These are phyloP conservation scores for Oligophagozyma castellii DNA, from an alignment of 1,139 yeast genomes.

Conservation along the genomic window DNA sequence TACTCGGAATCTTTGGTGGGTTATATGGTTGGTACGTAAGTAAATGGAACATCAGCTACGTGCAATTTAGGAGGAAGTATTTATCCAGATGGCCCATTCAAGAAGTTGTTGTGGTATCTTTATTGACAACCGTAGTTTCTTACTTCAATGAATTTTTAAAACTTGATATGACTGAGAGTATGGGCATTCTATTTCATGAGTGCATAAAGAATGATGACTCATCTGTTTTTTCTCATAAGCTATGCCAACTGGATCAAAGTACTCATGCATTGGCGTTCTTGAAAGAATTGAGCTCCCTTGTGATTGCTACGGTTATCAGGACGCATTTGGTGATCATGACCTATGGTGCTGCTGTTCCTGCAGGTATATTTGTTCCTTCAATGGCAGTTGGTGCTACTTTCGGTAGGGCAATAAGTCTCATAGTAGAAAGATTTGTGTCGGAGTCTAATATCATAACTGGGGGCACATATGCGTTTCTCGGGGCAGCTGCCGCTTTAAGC, in stretches of 20 bases:
- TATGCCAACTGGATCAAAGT: slow-evolving; percentile 37
- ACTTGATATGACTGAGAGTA: slow-evolving; percentile 88
- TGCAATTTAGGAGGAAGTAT: slow-evolving; percentile 62
- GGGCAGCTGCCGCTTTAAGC: slow-evolving; percentile 90
- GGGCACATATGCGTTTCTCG: slow-evolving; percentile 91
- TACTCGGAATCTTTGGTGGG: slow-evolving; percentile 86
- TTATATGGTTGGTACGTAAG: slow-evolving; percentile 75
- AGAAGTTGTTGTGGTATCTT: slow-evolving; percentile 58
- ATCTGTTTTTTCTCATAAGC: slow-evolving; percentile 30
- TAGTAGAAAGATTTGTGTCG: slow-evolving; percentile 37
- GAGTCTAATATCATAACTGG: slow-evolving; percentile 58
- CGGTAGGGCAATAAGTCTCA: slow-evolving; percentile 64
- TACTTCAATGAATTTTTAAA: slow-evolving; percentile 73
- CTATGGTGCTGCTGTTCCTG: slow-evolving; percentile 87
- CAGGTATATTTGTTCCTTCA: slow-evolving; percentile 92
- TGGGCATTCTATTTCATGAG: slow-evolving; percentile 81
- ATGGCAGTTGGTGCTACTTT: slow-evolving; percentile 95
- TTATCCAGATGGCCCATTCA: slow-evolving; percentile 34
- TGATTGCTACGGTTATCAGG: slow-evolving; percentile 61
- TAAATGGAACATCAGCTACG: slow-evolving; percentile 64
- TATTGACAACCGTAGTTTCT: slow-evolving; percentile 61
- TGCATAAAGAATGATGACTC: slow-evolving; percentile 35
- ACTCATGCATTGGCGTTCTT: slow-evolving; percentile 17
- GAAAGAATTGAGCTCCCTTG: slow-evolving; percentile 33
- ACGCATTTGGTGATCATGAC: slow-evolving; percentile 64